Evolutionary conservation across 371 early-diverging fungal species (phyloP).

Genomic region (Lichtheimia ramosa): DNA sequence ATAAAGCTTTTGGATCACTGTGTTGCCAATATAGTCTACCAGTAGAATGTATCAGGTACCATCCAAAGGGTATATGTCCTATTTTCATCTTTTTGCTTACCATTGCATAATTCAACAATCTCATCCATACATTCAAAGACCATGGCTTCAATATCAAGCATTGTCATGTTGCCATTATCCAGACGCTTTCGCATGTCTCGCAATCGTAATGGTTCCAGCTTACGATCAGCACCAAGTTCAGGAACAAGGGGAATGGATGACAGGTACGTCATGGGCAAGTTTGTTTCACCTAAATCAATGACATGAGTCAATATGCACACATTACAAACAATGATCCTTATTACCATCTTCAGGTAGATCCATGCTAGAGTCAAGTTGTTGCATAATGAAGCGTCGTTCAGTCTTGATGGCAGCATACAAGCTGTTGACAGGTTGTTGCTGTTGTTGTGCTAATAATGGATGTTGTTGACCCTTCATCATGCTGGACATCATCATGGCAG

Average conservation of each 20-base stretch:
- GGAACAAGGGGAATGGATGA: constrained; percentile 69
- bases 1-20: constrained; percentile 79
- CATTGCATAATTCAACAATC: constrained; percentile 39
- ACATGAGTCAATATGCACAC: neutral
- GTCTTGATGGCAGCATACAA: constrained; percentile 29
- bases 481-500: constrained; percentile 39
- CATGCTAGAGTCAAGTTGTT: constrained; percentile 25
- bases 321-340: no score
- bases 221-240: constrained; percentile 65
- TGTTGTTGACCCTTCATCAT: constrained; percentile 30
- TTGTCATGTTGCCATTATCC: constrained; percentile 53
- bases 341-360: constrained; percentile 12
- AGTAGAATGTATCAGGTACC: constrained; percentile 59
- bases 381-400: constrained; percentile 39
- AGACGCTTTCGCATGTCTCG: constrained; percentile 86
- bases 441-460: constrained; percentile 9
- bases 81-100: constrained; percentile 10
- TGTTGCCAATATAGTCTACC: constrained; percentile 89
- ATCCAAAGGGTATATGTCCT: constrained; percentile 12
- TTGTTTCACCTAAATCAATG: neutral
- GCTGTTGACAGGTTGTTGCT: constrained; percentile 19
- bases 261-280: constrained; percentile 51
- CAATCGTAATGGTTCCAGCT: constrained; percentile 76
- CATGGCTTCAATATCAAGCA: constrained; percentile 55
- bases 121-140: constrained; percentile 66